Percentiles rank a stretch among this genome's conserved stretches.
Conservation (phyloP, 495 filamentous ascomycete genomes). For the Neurospora sp. region DNA sequence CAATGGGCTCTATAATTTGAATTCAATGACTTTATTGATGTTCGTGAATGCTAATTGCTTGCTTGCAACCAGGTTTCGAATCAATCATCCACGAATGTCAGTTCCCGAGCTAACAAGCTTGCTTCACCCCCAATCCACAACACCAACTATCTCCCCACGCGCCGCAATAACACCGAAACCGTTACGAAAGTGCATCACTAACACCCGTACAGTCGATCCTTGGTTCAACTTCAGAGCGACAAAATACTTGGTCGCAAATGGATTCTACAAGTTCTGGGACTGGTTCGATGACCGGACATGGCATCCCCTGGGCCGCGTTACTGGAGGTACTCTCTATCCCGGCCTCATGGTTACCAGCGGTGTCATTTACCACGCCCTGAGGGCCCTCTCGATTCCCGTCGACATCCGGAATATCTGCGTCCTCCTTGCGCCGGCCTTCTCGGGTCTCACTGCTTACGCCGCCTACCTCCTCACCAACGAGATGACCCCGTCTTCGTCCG, state of each 20-base stretch:
- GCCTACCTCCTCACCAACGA: slow-evolving; percentile 95
- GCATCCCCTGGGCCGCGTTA: slow-evolving; percentile 98
- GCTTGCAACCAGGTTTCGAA: slow-evolving; percentile 66
- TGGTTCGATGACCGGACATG: slow-evolving; percentile 99
- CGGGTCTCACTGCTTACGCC: slow-evolving; percentile 86
- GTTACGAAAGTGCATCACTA: slow-evolving; percentile 8
- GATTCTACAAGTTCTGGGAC: slow-evolving; percentile 99
- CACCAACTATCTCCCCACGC: not conserved
- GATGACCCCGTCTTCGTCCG: slow-evolving; percentile 85
- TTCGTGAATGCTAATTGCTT: slow-evolving; percentile 24
- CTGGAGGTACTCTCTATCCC: slow-evolving; percentile 95
- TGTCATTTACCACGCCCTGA: slow-evolving; percentile 88
- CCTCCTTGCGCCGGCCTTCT: slow-evolving; percentile 89
- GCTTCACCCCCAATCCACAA: not conserved
- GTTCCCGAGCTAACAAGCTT: slow-evolving; percentile 27
- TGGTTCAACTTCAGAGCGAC: slow-evolving; percentile 99
- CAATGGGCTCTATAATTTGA: not conserved
- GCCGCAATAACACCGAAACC: not conserved
- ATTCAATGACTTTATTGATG: not conserved
- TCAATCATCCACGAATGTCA: slow-evolving; percentile 99
- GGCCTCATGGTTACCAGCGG: slow-evolving; percentile 99
- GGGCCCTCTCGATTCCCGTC: slow-evolving; percentile 83
- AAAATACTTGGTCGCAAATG: slow-evolving; percentile 91
- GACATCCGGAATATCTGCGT: slow-evolving; percentile 99
- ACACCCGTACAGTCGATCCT: slow-evolving; percentile 70